Percentiles rank a stretch among this genome's conserved stretches.
Conservation (phyloP, 2,329 filamentous ascomycete genomes). For the Cercospora sp. region DNA sequence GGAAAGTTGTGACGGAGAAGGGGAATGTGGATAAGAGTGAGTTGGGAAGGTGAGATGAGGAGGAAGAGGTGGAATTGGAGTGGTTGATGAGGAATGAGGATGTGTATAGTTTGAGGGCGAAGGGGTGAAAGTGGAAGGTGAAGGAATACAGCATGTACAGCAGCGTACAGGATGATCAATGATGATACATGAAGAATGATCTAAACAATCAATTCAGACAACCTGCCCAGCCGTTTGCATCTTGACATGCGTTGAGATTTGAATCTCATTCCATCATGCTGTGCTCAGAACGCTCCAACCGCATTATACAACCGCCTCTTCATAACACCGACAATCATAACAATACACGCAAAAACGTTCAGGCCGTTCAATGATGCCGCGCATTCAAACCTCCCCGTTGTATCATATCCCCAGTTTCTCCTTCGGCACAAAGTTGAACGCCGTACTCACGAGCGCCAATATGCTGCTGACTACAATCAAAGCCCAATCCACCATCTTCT, state of each 20-base stretch:
- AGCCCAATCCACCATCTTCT: constrained; percentile 66
- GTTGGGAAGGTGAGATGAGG: constrained; percentile 12
- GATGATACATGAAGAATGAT: background rate
- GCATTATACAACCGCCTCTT: background rate
- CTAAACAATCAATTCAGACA: background rate
- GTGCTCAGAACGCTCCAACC: constrained; percentile 3
- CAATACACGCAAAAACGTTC: background rate
- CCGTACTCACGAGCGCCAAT: constrained; percentile 74
- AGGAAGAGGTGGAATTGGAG: constrained; percentile 6
- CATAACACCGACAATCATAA: background rate
- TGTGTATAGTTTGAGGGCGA: constrained; percentile 8
- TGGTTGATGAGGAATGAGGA: constrained; percentile 22
- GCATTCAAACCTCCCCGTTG: no score
- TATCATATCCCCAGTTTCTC: constrained; percentile 58
- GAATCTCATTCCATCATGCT: background rate
- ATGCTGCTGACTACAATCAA: constrained; percentile 68
- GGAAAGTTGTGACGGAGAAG: constrained; percentile 38
- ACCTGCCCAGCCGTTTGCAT: background rate
- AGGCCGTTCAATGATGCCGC: background rate
- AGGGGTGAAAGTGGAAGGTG: background rate
- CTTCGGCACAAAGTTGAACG: constrained; percentile 86
- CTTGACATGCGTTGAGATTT: background rate
- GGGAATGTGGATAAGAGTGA: constrained; percentile 23
- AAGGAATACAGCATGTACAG: background rate
- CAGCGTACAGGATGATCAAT: background rate